Base-by-base conservation (phyloP, 371 early-diverging fungal species). In the Entomophthora muscae region DNA sequence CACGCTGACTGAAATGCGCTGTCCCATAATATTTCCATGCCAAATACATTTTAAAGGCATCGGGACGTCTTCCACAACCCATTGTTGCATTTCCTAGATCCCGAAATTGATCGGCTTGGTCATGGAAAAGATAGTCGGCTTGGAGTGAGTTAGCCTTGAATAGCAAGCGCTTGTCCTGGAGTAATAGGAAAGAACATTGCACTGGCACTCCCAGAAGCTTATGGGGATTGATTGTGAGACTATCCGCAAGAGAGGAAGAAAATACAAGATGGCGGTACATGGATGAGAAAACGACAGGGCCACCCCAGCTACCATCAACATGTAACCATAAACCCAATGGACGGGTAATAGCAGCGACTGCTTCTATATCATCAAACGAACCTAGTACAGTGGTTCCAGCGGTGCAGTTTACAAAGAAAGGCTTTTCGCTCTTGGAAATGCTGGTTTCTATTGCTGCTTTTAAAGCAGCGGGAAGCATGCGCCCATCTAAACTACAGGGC, bases 331-430 rank as follows among this genome's bases (percentile, higher is more conserved):
- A 77, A 28, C 76, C 75, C 67, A 79, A 81, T 33, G 76, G 77
- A 65, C 75, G 75, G 5, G 86, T 80, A 31, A 88, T 72, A 13
- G 52, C 68, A 0, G 78, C 78, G 51, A 87, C 82, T 2, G 69
- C 74, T 0, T 69, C 69, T 28, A 90, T 74, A 1, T 87, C 86
- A 66, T 92, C 93, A 72, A 88, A 91, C 0, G 90, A 81, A 3
- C 90, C 88, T 68, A 91, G 69, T 1, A 92, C 91, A 1, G 91
- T 92, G 0, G 93, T 91, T 27, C 91, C 93, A 22, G 89, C 84
- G 0, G 91, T 92, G 7, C 83, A 83, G 68, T 87, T 87, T 66
- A 92, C 80, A 66, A 89, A 89, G 66, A 89, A 91, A 17, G 91
- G 91, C 10, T 75, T 67, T 1, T 73, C 72, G 5, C 75, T 78